phyloP scores from a whole-genome alignment of 805 yeast genomes.

The Wickerhamomyces bisporus region DNA sequence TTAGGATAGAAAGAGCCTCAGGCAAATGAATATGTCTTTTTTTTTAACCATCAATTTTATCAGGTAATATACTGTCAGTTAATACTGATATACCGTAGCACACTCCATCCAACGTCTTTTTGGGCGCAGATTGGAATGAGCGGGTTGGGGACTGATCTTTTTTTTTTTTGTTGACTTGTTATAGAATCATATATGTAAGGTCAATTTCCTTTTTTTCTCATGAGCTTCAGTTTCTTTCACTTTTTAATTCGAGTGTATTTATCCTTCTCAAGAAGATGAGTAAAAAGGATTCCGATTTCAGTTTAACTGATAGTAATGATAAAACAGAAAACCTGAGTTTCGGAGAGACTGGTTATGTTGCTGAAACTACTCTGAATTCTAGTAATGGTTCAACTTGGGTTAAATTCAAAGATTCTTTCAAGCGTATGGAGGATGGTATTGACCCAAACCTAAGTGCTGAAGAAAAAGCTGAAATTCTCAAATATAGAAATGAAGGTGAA shows the following conservation, averaged over 20 bases:
- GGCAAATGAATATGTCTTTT: too few species aligned
- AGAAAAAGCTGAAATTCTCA: slow-evolving; percentile 30
- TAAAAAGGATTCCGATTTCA: slow-evolving; percentile 4
- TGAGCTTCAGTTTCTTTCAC: not conserved
- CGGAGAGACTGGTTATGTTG: slow-evolving; percentile 16
- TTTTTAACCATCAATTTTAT: too few species aligned
- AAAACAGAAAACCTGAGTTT: slow-evolving; percentile 19
- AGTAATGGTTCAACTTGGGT: slow-evolving; percentile 19
- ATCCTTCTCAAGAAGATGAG: not conserved
- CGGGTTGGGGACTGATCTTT: too few species aligned
- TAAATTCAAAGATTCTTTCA: slow-evolving; percentile 29
- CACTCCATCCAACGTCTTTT: too few species aligned
- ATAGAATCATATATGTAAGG: not conserved
- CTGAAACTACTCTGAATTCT: slow-evolving; percentile 11
- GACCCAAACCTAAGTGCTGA: slow-evolving; percentile 36
- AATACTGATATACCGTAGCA: too few species aligned
- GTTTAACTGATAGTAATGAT: slow-evolving; percentile 6
- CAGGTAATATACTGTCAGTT: too few species aligned
- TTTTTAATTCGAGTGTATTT: not conserved
- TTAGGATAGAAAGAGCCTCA: too few species aligned
- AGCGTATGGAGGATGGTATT: slow-evolving; percentile 28
- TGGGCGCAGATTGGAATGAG: too few species aligned
- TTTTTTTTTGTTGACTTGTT: too few species aligned
- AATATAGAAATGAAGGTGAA: slow-evolving; percentile 24
- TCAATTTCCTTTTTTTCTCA: not conserved